Evolutionary conservation across 2,329 filamentous ascomycete genomes (phyloP).

Genomic region (Fusarium sp.): DNA sequence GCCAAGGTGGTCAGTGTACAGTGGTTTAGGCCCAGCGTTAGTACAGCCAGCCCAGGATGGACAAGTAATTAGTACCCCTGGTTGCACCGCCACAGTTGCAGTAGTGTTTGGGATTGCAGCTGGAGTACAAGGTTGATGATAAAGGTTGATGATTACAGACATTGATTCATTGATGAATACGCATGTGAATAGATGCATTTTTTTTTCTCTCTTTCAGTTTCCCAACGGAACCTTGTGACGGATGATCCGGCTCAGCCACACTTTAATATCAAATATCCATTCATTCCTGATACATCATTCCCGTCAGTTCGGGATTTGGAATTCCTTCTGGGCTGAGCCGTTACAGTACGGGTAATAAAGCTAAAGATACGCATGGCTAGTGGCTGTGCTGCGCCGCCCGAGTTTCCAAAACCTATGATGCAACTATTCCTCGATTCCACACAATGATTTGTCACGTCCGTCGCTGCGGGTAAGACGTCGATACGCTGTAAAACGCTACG

Average conservation of each 20-base stretch:
- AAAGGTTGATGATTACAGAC: neutral
- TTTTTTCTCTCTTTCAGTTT: neutral
- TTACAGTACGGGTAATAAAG: neutral
- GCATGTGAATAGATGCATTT: neutral
- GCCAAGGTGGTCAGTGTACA: slow-evolving; percentile 42
- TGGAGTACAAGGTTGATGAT: neutral
- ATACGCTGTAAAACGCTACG: neutral
- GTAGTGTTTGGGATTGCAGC: neutral
- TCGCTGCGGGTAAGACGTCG: neutral
- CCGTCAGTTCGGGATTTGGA: neutral
- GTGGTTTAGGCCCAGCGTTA: slow-evolving; percentile 34
- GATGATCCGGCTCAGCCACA: neutral
- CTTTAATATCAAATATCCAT: neutral
- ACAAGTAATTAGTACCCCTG: slow-evolving; percentile 30
- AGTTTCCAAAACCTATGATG: neutral
- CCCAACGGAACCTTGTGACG: neutral
- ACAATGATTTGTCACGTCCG: slow-evolving; percentile 39
- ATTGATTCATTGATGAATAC: neutral
- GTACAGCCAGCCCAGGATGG: slow-evolving; percentile 4
- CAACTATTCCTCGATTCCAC: slow-evolving; percentile 5
- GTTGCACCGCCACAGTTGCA: slow-evolving; percentile 16
- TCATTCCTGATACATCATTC: neutral
- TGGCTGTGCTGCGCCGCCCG: neutral
- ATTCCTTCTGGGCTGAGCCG: neutral
- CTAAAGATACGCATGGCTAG: neutral